Evolutionary conservation across 371 early-diverging fungal genomes (phyloP).

Genomic region (Smittium mucronatum): DNA sequence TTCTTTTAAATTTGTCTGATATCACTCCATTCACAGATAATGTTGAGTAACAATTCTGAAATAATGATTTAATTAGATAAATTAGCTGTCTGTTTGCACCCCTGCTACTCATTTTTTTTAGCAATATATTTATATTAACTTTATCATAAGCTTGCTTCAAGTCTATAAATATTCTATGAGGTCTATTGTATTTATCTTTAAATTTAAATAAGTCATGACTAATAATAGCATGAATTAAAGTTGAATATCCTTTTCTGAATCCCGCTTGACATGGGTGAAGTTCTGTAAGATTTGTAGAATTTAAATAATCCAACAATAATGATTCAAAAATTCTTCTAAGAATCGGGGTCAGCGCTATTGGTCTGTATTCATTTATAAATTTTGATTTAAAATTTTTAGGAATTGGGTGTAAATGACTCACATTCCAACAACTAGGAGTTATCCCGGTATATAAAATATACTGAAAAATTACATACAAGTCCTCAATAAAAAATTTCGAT

Average conservation of each 20-base stretch:
- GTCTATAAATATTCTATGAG: conserved; percentile 4
- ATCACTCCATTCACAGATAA: not conserved
- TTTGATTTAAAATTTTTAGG: not conserved
- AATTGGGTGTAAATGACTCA: not conserved
- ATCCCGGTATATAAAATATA: not conserved
- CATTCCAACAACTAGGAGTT: not conserved
- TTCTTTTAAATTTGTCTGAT: not conserved
- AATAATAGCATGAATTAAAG: not conserved
- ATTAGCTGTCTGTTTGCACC: not conserved
- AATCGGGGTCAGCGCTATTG: not conserved
- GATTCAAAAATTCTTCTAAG: conserved; percentile 8
- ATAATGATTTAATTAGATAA: not conserved
- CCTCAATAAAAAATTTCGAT: not conserved
- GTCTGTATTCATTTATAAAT: not conserved
- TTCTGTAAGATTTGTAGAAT: not conserved
- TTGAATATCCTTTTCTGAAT: not conserved
- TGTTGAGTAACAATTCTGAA: not conserved
- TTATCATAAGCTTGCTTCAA: not conserved
- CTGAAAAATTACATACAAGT: not conserved
- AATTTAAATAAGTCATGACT: conserved; percentile 5
- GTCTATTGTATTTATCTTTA: not conserved
- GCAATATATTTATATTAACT: not conserved
- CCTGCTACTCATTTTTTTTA: not conserved
- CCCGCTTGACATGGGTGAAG: conserved; percentile 2
- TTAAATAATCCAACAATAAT: not conserved